Conservation (phyloP, 768 basidiomycete genomes). For the Collybia sordida region DNA sequence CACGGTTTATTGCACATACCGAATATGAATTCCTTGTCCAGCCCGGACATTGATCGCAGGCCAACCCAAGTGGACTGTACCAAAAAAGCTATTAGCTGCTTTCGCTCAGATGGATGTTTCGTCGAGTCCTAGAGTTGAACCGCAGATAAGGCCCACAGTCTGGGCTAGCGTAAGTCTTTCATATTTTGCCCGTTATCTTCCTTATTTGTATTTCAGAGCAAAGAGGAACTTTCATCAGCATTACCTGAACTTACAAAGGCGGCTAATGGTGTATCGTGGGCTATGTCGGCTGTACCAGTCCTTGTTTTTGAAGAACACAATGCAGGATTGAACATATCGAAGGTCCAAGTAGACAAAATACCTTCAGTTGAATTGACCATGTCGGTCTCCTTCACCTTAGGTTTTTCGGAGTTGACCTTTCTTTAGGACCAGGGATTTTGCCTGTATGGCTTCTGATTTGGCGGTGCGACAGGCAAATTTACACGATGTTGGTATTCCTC, state of each 20-base stretch:
- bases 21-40: not conserved
- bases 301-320: constrained; percentile 7
- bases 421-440: constrained; percentile 11
- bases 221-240: constrained; percentile 18
- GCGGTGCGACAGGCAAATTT: not conserved
- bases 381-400: not conserved
- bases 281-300: constrained; percentile 4
- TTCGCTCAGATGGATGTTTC: not conserved
- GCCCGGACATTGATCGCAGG: constrained; percentile 6
- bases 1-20: not conserved
- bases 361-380: constrained; percentile 13
- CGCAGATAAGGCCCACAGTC: constrained; percentile 6
- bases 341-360: constrained; percentile 1
- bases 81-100: not conserved
- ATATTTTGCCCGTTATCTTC: not conserved
- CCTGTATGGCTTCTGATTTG: constrained; percentile 11
- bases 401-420: not conserved
- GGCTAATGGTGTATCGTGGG: constrained; percentile 16
- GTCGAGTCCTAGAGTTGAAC: not conserved
- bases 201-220: constrained; percentile 9
- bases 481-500: too few species aligned
- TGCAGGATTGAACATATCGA: constrained; percentile 6
- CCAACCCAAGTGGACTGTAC: constrained; percentile 14
- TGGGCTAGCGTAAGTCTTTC: constrained; percentile 15
- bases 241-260: constrained; percentile 15